Evolutionary conservation across 768 basidiomycete species (phyloP).

Genomic region (Hypholoma fasciculare): DNA sequence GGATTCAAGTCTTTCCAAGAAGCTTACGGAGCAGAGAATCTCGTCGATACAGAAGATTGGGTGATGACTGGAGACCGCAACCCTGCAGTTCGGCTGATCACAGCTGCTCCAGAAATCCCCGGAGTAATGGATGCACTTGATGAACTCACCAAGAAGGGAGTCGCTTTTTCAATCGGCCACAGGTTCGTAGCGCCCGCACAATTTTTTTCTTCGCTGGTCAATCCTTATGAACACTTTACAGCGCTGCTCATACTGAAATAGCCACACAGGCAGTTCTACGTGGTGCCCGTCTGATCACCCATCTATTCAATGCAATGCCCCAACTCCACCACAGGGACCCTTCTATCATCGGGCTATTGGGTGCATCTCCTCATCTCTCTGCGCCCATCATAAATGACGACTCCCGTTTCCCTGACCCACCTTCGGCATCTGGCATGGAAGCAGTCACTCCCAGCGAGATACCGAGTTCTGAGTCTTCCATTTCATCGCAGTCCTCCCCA

Average conservation of each 20-base stretch:
- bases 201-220: background rate
- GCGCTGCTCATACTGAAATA: slow-evolving; percentile 72
- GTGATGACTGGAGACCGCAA: slow-evolving; percentile 45
- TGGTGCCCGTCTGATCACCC: slow-evolving; percentile 87
- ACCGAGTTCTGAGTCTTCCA: background rate
- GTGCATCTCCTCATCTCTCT: slow-evolving; percentile 67
- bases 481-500: slow-evolving; percentile 13
- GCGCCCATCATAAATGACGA: slow-evolving; percentile 23
- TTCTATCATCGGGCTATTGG: slow-evolving; percentile 86
- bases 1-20: slow-evolving; percentile 70
- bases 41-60: slow-evolving; percentile 69
- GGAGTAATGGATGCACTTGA: slow-evolving; percentile 76
- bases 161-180: slow-evolving; percentile 87
- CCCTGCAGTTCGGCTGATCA: slow-evolving; percentile 75
- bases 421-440: slow-evolving; percentile 3
- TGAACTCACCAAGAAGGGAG: slow-evolving; percentile 60
- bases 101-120: slow-evolving; percentile 82
- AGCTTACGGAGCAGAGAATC: slow-evolving; percentile 69
- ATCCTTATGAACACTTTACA: slow-evolving; percentile 24
- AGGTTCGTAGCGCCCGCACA: slow-evolving; percentile 46
- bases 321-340: slow-evolving; percentile 89
- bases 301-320: slow-evolving; percentile 93
- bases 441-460: background rate
- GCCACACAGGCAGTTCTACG: slow-evolving; percentile 69
- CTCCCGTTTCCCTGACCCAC: slow-evolving; percentile 12